Evolutionary conservation across 208 protist genomes (phyloP).

Genomic region (Zelonia costaricensis): DNA sequence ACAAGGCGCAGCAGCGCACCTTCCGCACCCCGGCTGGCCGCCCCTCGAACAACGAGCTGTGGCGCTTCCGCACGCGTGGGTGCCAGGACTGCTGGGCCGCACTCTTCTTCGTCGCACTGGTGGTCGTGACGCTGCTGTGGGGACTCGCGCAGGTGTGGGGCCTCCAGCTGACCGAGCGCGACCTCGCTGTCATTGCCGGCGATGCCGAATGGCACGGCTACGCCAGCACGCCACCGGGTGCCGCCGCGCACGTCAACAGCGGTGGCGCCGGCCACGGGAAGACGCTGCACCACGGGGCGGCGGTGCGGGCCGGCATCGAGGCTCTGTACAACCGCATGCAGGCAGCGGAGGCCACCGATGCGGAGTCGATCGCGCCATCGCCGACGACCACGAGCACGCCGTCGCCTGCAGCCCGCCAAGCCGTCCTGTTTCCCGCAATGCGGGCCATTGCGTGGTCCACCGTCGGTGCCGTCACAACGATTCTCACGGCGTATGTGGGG

Average conservation of each 20-base stretch:
- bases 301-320: slow-evolving; percentile 18
- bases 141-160: slow-evolving; percentile 38
- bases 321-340: slow-evolving; percentile 17
- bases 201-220: slow-evolving; percentile 8
- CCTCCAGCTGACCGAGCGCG: slow-evolving; percentile 33
- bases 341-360: neutral
- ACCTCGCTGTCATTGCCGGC: slow-evolving; percentile 30
- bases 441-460: slow-evolving; percentile 8
- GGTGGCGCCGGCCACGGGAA: neutral
- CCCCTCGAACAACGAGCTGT: slow-evolving; percentile 55
- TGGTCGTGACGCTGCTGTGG: slow-evolving; percentile 35
- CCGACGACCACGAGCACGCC: slow-evolving; percentile 4
- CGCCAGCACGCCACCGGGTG: neutral
- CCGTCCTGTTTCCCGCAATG: neutral
- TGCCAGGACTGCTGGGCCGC: slow-evolving; percentile 66
- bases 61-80: slow-evolving; percentile 56
- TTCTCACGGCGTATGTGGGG: slow-evolving; percentile 19
- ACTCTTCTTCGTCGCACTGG: slow-evolving; percentile 38
- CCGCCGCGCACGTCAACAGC: neutral
- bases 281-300: slow-evolving; percentile 2
- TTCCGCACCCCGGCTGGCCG: slow-evolving; percentile 28
- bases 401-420: too few species aligned
- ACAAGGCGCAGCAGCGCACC: neutral
- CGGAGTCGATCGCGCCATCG: neutral
- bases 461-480: slow-evolving; percentile 10